Evolutionary conservation across 2,329 filamentous ascomycete genomes (phyloP), one percentile per base, ranked within the genome.

Genomic region (Dactylellina cionopaga): DNA sequence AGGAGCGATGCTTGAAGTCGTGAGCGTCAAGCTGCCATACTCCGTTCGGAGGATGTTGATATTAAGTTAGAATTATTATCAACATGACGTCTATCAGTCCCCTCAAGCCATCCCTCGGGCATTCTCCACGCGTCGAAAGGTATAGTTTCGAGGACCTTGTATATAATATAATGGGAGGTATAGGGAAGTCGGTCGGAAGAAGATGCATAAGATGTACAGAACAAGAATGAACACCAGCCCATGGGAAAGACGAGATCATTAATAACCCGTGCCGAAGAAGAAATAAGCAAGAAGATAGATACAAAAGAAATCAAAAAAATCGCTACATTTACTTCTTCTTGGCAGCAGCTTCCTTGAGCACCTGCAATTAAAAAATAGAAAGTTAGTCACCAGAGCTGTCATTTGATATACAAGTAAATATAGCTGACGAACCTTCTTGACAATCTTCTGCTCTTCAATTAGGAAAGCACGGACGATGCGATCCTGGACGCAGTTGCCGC

Each of bases 371-470:
- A 31, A 24, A 46, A 46, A 33, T 6, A 24, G 4, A n/a, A n/a
- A n/a, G 19, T 65, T 58, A 62, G 29, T 37, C 29, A 62, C 22
- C 24, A 59, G 11, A 39, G 43, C 9, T 4, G 7, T 15, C 19
- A 2, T 17, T 2, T 24, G 19, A 37, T 25, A 37, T 5, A 31
- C 11, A 29, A 33, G n/a, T 37, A 24, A 17, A 51, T 19, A 44
- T 52, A 22, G 58, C 24, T 24, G 22, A 55, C 74, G 89, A 80
- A 99, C 95, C 92, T 99, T 99, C 92, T 99, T 99, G 85, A 99
- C 95, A 80, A 99, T 98, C 92, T 99, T 99, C 88, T 99, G 95
- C 89, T 99, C 95, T 88, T 99, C 96, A 78, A 99, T 98, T 83
- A 99, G 86, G 90, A 99, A 99, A 77, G 95, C 95, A 80, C 95